A percentile compares a stretch with the other conserved stretches of the same genome.
Evolutionary conservation across 306 rosid species (phyloP).

Genomic region (Prunus mongolica): DNA sequence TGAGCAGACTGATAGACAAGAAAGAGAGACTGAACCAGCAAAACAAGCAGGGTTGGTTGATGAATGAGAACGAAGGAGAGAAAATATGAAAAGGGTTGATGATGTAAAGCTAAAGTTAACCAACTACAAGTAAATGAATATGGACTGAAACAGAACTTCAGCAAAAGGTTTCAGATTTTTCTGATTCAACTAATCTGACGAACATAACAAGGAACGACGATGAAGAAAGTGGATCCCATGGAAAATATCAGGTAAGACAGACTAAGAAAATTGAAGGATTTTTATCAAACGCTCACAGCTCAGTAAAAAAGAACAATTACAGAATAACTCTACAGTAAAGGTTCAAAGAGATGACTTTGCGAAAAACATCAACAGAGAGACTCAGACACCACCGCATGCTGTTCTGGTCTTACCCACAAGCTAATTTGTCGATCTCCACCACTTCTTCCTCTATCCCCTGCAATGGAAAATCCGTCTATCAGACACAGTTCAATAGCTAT

Average conservation of each 20-base stretch:
- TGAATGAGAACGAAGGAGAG: background rate
- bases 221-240: conserved; percentile 89
- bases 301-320: conserved; percentile 33
- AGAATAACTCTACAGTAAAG: conserved; percentile 95
- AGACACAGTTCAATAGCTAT: background rate
- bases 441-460: conserved; percentile 31
- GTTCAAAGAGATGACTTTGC: conserved; percentile 80
- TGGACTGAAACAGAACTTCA: background rate
- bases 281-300: background rate
- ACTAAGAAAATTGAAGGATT: background rate
- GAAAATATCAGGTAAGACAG: conserved; percentile 6
- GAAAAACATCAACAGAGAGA: conserved; percentile 72
- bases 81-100: background rate
- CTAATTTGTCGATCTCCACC: conserved; percentile 17
- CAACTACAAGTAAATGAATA: conserved; percentile 4
- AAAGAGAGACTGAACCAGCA: background rate
- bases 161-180: background rate
- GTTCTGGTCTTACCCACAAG: conserved; percentile 51
- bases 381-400: conserved; percentile 96
- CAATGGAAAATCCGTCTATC: conserved; percentile 5
- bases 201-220: conserved; percentile 91
- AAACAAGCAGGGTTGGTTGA: background rate
- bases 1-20: conserved; percentile 7
- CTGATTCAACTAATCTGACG: conserved; percentile 85
- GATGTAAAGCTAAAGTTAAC: background rate